phyloP scores from a whole-genome alignment of 495 filamentous ascomycete species.

The Penicillium robsamsonii region DNA sequence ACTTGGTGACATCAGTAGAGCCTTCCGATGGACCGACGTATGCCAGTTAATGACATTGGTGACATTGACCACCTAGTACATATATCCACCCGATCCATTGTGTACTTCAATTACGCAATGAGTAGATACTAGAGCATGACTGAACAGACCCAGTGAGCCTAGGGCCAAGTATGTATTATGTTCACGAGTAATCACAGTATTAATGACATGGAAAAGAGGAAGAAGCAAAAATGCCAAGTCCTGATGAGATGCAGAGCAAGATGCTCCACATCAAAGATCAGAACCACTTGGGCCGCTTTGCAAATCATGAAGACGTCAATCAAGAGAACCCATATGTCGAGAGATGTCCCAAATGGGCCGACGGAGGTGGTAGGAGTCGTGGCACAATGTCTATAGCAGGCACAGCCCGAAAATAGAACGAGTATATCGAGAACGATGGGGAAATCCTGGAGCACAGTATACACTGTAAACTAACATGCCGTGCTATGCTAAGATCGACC shows the following conservation, averaged over 20 bases:
- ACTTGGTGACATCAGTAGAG: not conserved
- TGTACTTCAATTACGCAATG: not conserved
- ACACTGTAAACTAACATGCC: not conserved
- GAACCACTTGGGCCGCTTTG: constrained; percentile 2
- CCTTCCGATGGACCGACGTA: not conserved
- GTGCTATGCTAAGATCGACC: not conserved
- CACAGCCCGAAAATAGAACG: not conserved
- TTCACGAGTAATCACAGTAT: constrained; percentile 10
- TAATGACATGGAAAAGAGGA: constrained; percentile 4
- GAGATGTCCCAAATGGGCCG: not conserved
- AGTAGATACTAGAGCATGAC: not conserved
- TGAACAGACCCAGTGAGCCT: not conserved
- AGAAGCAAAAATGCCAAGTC: not conserved
- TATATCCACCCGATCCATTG: not conserved
- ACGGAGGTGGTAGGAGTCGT: not conserved
- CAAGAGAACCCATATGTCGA: not conserved
- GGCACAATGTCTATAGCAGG: not conserved
- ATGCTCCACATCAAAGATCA: not conserved
- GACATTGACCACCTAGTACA: not conserved
- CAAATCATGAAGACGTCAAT: constrained; percentile 16
- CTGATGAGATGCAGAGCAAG: not conserved
- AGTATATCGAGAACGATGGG: not conserved
- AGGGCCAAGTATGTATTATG: constrained; percentile 6
- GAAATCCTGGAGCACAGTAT: not conserved
- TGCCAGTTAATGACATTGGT: not conserved